These are phyloP conservation scores for Beauveria pseudobassiana DNA, from an alignment of 2,329 filamentous ascomycete genomes.

Conservation along the genomic window DNA sequence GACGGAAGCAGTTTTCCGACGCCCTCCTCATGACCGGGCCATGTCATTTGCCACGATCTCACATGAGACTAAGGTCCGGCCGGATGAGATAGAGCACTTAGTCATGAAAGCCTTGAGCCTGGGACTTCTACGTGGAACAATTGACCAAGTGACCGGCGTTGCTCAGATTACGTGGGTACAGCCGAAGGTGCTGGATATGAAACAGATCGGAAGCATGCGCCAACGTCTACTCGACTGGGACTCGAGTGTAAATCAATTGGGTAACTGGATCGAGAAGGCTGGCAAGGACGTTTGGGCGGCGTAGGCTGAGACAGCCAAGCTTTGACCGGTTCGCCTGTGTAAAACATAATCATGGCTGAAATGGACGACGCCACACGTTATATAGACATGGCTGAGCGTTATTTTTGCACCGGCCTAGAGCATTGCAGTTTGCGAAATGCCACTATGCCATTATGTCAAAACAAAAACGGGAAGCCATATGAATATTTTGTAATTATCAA, in stretches of 20 bases:
- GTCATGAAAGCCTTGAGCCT: conserved; percentile 99
- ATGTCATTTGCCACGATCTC: conserved; percentile 88
- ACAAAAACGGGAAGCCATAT: background rate
- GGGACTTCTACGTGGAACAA: conserved; percentile 81
- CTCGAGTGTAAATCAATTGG: conserved; percentile 87
- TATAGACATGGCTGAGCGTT: background rate
- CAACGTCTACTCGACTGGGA: conserved; percentile 88
- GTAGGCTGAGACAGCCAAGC: conserved; percentile 28
- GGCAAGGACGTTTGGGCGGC: conserved; percentile 96
- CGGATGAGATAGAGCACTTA: conserved; percentile 91
- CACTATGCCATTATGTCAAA: conserved; percentile 1
- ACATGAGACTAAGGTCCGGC: conserved; percentile 83
- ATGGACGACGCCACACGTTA: background rate
- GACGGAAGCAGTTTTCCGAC: conserved; percentile 92
- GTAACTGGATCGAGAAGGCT: conserved; percentile 92
- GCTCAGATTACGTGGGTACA: conserved; percentile 98
- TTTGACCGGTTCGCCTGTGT: background rate
- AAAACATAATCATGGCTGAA: background rate
- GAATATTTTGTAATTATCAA: background rate
- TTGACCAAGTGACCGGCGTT: conserved; percentile 92
- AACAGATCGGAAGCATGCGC: conserved; percentile 90
- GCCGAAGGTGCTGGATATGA: conserved; percentile 93
- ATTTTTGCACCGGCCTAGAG: background rate
- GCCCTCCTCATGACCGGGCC: conserved; percentile 88
- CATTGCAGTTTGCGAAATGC: background rate